Evolutionary conservation across 2,329 filamentous ascomycete species (phyloP), one percentile per base, ranked within the genome.

Genomic region (Ambrosiella cleistominuta): DNA sequence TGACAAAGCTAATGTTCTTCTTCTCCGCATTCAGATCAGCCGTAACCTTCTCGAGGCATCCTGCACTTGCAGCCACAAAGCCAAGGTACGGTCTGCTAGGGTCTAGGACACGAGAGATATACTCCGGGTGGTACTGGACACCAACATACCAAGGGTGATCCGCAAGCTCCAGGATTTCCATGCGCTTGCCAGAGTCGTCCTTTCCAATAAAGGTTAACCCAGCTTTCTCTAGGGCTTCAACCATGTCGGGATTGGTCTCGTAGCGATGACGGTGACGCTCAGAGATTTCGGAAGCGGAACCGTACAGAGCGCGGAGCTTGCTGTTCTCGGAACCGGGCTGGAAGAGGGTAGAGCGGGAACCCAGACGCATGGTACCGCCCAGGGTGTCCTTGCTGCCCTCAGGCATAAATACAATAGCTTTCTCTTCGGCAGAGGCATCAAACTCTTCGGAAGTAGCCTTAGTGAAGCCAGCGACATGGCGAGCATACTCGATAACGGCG

Each of bases 101-200:
- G 54, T 80, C 74, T 62, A 94, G 72, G 1, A 93, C 88, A 56
- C 85, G 78, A 64, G 79, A 84, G 55, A 87, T 74, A 67, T 91
- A 95, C 70, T 96, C 89, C 1, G 90, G 88, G 68, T 95, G 89
- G 69, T 85, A 91, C 70, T 95, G 90, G 7, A 93, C 85, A 62
- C 85, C 70, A 15, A 94, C 86, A 64, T 83, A 95, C 76, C 80
- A 95, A 0, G 85, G 86, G 68, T 95, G 88, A 63, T 91, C 82
- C 67, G 83, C 82, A 62, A 94, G 72, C 70, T 95, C 88, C 40
- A 94, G 72, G 54, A 89, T 78, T 71, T 94, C 88, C 83, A 93
- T 88, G 38, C 88, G 79, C 64, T 84, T 79, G 50, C 85, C 86
- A 61, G 77, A 81, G 60, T 86, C 82, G 65, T 94, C 88, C 69